Conservation (phyloP, 208 protist genomes). For the Crithidia bombi region DNA sequence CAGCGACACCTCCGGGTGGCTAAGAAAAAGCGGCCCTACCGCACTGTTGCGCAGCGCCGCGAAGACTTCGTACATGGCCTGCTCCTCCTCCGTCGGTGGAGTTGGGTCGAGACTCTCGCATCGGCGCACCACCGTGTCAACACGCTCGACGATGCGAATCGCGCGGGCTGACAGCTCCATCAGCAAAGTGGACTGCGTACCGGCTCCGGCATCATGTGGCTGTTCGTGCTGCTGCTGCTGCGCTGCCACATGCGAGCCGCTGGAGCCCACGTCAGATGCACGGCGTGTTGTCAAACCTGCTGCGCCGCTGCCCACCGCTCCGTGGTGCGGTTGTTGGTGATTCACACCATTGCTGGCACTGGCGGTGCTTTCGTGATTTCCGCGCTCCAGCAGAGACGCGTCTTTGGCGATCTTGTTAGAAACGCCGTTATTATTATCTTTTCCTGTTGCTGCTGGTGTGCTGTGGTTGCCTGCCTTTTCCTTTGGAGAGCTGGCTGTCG, state of each 20-base stretch:
- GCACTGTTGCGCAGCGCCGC: slow-evolving; percentile 46
- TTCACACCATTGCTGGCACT: not conserved
- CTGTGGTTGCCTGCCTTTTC: not conserved
- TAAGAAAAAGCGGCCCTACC: slow-evolving; percentile 61
- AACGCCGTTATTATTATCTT: not conserved
- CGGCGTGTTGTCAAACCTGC: not conserved
- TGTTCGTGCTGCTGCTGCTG: slow-evolving; percentile 9
- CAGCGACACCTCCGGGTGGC: slow-evolving; percentile 76
- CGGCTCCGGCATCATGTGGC: not conserved
- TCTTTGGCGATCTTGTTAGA: not conserved
- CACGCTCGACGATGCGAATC: slow-evolving; percentile 33
- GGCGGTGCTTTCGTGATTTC: not conserved
- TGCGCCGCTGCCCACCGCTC: not conserved
- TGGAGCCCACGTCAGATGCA: not conserved
- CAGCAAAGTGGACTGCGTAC: not conserved
- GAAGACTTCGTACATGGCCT: slow-evolving; percentile 58
- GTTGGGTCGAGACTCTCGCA: slow-evolving; percentile 38
- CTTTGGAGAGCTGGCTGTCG: not conserved
- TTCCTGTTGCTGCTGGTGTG: not conserved
- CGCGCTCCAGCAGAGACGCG: not conserved
- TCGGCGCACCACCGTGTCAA: slow-evolving; percentile 53
- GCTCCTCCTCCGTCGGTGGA: slow-evolving; percentile 38
- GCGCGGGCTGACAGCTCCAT: slow-evolving; percentile 36
- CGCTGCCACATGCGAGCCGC: not conserved
- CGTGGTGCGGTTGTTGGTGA: not conserved